Percentiles rank a stretch among this genome's conserved stretches.
These are phyloP conservation scores for Venturia oleaginea DNA, from an alignment of 2,329 filamentous ascomycete species.

Conservation along the genomic window DNA sequence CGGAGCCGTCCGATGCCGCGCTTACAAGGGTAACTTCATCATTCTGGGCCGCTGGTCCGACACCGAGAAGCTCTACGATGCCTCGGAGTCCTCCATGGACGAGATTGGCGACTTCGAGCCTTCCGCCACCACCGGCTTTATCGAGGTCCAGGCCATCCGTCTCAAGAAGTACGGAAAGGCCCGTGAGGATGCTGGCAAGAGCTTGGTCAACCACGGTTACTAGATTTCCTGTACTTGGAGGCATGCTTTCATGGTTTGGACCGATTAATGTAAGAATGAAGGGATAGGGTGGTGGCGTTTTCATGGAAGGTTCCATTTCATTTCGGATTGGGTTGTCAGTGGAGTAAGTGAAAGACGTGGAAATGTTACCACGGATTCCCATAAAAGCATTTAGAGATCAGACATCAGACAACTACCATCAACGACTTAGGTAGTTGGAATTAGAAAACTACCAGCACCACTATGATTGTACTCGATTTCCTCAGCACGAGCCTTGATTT, in stretches of 20 bases:
- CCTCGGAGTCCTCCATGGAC: slow-evolving; percentile 60
- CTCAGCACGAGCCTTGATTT: no score
- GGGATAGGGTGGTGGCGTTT: neutral
- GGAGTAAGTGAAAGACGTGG: neutral
- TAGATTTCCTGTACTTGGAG: neutral
- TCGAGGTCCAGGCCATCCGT: slow-evolving; percentile 13
- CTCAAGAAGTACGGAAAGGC: slow-evolving; percentile 14
- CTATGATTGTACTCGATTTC: no score
- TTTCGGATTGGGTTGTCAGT: neutral
- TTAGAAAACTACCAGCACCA: no score
- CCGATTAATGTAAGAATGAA: neutral
- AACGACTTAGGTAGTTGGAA: no score
- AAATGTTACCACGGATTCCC: neutral
- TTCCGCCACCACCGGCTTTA: slow-evolving; percentile 43
- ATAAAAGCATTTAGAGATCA: neutral
- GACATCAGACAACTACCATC: neutral
- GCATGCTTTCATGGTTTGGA: neutral
- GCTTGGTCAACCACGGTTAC: slow-evolving; percentile 7
- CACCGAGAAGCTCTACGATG: slow-evolving; percentile 62
- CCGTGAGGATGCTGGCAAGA: slow-evolving; percentile 4
- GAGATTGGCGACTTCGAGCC: slow-evolving; percentile 60
- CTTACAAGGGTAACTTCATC: slow-evolving; percentile 58
- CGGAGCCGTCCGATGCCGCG: slow-evolving; percentile 48
- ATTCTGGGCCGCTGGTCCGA: slow-evolving; percentile 51
- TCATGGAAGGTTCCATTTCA: neutral